These are phyloP conservation scores for Thelonectria blattea DNA, from an alignment of 2,329 filamentous ascomycete species.

Conservation along the genomic window DNA sequence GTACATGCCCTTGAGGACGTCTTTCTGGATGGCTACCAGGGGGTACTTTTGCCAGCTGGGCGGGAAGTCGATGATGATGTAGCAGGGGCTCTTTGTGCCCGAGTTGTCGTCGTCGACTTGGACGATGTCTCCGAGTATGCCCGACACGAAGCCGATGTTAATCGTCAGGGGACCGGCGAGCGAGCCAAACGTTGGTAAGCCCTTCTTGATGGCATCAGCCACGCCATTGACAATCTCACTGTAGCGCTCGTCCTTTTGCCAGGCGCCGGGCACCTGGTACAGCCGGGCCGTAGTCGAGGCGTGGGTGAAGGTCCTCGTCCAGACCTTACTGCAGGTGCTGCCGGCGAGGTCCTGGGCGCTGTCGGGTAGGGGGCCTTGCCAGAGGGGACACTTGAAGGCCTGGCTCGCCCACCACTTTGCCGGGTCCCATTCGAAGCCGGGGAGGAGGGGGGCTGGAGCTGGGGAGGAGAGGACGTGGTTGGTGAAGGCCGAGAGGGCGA, in stretches of 20 bases:
- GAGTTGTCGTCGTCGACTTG: slow-evolving; percentile 21
- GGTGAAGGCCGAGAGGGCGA: neutral
- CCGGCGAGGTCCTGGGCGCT: slow-evolving; percentile 19
- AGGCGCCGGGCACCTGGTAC: slow-evolving; percentile 21
- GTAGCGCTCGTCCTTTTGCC: slow-evolving; percentile 16
- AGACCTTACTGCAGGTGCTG: slow-evolving; percentile 8
- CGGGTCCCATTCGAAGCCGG: neutral
- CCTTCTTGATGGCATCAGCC: slow-evolving; percentile 20
- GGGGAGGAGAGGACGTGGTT: neutral
- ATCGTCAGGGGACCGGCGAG: slow-evolving; percentile 19
- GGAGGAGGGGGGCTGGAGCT: neutral
- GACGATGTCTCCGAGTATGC: slow-evolving; percentile 18
- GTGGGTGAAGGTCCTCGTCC: slow-evolving; percentile 7
- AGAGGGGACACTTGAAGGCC: slow-evolving; percentile 17
- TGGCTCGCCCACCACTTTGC: slow-evolving; percentile 4
- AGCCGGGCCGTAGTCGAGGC: slow-evolving; percentile 19
- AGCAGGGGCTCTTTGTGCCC: slow-evolving; percentile 16
- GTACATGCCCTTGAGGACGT: slow-evolving; percentile 22
- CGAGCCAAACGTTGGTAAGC: slow-evolving; percentile 4
- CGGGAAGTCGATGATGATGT: slow-evolving; percentile 20
- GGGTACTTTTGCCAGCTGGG: slow-evolving; percentile 7
- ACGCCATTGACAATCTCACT: slow-evolving; percentile 23
- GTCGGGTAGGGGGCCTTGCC: slow-evolving; percentile 18
- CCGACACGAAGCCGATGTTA: slow-evolving; percentile 23
- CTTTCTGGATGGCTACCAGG: slow-evolving; percentile 17